Conservation (phyloP, 257 asterid species). For the Solanum pimpinellifolium region DNA sequence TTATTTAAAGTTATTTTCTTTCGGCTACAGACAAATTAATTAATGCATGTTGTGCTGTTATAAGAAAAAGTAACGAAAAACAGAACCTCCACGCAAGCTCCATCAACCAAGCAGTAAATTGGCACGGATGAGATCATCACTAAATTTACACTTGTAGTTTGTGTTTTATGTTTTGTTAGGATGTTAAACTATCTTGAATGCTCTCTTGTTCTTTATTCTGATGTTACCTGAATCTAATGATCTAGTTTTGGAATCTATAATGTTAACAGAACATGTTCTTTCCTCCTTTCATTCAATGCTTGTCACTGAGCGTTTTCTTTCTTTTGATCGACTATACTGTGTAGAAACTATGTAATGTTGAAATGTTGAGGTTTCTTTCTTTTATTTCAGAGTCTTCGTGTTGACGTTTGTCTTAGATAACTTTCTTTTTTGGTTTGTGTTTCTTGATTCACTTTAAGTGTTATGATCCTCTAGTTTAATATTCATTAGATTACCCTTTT, state of each 20-base stretch:
- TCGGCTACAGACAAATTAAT: neutral
- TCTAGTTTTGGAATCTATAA: neutral
- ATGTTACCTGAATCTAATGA: neutral
- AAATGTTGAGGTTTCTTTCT: neutral
- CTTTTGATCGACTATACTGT: neutral
- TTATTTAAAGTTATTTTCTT: neutral
- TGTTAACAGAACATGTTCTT: neutral
- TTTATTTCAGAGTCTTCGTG: neutral
- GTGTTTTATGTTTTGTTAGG: neutral
- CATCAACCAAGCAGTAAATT: neutral
- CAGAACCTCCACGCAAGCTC: neutral
- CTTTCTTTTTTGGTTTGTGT: neutral
- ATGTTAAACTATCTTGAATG: neutral
- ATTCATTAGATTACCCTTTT: neutral
- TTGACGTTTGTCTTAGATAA: neutral
- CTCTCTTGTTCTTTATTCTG: neutral
- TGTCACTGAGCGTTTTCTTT: neutral
- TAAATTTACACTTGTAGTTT: neutral
- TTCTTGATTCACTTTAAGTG: neutral
- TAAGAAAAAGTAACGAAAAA: neutral
- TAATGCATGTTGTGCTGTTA: neutral
- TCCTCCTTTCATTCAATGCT: neutral
- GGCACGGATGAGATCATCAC: neutral
- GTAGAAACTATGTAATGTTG: neutral
- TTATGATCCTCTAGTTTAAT: neutral